Percentiles rank a stretch among this genome's conserved stretches.
Evolutionary conservation across 2,329 filamentous ascomycete species (phyloP).

Genomic region (Raffaelea albimanens): DNA sequence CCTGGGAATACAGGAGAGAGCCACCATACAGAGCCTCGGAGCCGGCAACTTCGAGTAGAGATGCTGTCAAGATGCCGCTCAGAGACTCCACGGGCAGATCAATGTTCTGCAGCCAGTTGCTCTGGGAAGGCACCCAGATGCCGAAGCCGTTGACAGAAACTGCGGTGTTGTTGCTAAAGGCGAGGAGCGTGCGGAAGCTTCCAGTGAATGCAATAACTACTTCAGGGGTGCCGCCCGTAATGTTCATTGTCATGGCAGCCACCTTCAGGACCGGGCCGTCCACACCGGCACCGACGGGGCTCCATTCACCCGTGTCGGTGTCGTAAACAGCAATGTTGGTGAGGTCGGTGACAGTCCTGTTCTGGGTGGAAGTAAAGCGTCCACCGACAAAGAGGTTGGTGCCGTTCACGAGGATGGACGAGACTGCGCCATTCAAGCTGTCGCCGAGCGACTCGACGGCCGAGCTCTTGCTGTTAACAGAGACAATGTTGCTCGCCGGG

Average conservation of each 20-base stretch:
- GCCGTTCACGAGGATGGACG: slow-evolving; percentile 57
- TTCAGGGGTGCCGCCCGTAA: slow-evolving; percentile 59
- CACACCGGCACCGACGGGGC: slow-evolving; percentile 72
- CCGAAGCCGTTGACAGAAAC: slow-evolving; percentile 67
- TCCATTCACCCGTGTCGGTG: slow-evolving; percentile 59
- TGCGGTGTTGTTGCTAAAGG: slow-evolving; percentile 53
- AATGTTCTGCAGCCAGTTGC: slow-evolving; percentile 83
- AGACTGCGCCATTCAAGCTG: slow-evolving; percentile 74
- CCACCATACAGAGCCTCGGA: slow-evolving; percentile 68
- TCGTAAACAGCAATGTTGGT: slow-evolving; percentile 72
- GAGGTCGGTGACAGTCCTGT: slow-evolving; percentile 53
- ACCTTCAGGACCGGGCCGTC: slow-evolving; percentile 68
- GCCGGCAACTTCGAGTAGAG: slow-evolving; percentile 54
- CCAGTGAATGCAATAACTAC: slow-evolving; percentile 73
- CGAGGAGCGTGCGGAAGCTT: slow-evolving; percentile 62
- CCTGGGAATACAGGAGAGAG: slow-evolving; percentile 66
- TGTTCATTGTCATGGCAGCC: slow-evolving; percentile 69
- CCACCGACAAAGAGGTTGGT: slow-evolving; percentile 72
- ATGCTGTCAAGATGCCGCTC: slow-evolving; percentile 62
- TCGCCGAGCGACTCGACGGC: slow-evolving; percentile 53
- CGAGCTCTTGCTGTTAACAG: slow-evolving; percentile 55
- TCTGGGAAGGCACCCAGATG: slow-evolving; percentile 78
- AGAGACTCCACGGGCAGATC: slow-evolving; percentile 54
- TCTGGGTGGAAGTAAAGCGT: slow-evolving; percentile 66
- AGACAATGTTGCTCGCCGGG: slow-evolving; percentile 65